A percentile compares a stretch with the other conserved stretches of the same genome.
Conservation (phyloP, 345 rosid species). For the Excoecaria agallocha region DNA sequence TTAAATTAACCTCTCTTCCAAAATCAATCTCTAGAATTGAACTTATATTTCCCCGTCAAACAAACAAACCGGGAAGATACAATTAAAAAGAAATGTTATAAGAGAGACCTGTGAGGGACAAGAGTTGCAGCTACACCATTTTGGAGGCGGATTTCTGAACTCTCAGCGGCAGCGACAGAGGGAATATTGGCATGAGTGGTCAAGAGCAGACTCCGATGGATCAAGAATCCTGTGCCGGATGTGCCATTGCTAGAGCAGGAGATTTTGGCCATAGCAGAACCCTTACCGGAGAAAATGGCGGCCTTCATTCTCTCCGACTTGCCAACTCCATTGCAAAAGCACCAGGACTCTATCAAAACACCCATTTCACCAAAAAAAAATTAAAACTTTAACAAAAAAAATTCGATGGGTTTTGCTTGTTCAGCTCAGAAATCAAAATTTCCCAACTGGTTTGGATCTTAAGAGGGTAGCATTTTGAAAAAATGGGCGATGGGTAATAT, state of each 20-base stretch:
- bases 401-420: not conserved
- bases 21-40: constrained; percentile 2
- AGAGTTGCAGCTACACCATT: constrained; percentile 67
- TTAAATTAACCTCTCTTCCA: not conserved
- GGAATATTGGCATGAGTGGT: constrained; percentile 83
- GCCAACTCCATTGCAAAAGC: constrained; percentile 90
- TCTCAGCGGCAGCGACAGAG: constrained; percentile 73
- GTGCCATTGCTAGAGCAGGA: constrained; percentile 40
- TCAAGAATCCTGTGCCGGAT: constrained; percentile 68
- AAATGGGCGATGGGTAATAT: not conserved
- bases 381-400: not conserved
- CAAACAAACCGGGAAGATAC: not conserved
- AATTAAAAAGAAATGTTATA: not conserved
- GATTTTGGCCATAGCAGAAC: constrained; percentile 58
- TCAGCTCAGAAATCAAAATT: not conserved
- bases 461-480: constrained; percentile 21
- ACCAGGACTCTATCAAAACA: constrained; percentile 67
- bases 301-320: constrained; percentile 86
- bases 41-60: not conserved
- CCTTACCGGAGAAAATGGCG: constrained; percentile 59
- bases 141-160: constrained; percentile 72
- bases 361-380: constrained; percentile 45
- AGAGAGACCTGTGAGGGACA: constrained; percentile 67
- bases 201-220: constrained; percentile 83
- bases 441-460: constrained; percentile 35